Base-by-base conservation (phyloP, 345 rosid species). In the Ceriops zippeliana region DNA sequence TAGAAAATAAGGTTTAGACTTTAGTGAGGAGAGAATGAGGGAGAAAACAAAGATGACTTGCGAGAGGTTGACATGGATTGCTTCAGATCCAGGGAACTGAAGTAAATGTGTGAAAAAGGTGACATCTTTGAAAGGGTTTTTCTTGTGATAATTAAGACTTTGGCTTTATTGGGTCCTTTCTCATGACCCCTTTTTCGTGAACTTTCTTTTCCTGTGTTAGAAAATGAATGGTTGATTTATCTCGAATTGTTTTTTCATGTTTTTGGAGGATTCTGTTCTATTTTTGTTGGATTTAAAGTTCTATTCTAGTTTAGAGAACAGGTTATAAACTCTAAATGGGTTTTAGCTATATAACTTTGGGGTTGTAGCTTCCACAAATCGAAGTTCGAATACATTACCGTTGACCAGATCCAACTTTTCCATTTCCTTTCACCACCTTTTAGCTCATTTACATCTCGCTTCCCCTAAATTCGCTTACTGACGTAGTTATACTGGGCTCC, bases 1-100 rank as follows among this genome's bases (percentile, higher is more conserved):
- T 42, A 42, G 49, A 42, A 42, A 42, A 42, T 11, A 42, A 42
- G 17, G 49, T 9, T 10, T 38, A 9, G 47, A 34, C 37, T 34
- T 7, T 34, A 2, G 47, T 64, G 58, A 70, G 78, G 10, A 34
- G 32, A 63, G 37, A 22, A 67, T 34, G 70, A 52, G 61, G 57
- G 76, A 61, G 68, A 53, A 78, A 64, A 67, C 56, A 54, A 58
- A 31, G 56, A 42, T 30, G 66, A 27, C 61, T 66, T 68, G 64
- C 69, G 69, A 77, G 84, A 73, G 88, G 87, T 66, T 75, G 79
- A 69, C 69, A 78, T 75, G 76, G 76, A 76, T 89, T 86, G 75
- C 91, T 86, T 85, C 70, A 67, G 86, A 83, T 86, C 88, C 85
- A 79, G 89, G 93, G 81, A 82, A 82, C 81, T 70, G 69, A 67